These are phyloP conservation scores for Crucihimalaya himalaica DNA, from an alignment of 345 rosid species.

Conservation along the genomic window DNA sequence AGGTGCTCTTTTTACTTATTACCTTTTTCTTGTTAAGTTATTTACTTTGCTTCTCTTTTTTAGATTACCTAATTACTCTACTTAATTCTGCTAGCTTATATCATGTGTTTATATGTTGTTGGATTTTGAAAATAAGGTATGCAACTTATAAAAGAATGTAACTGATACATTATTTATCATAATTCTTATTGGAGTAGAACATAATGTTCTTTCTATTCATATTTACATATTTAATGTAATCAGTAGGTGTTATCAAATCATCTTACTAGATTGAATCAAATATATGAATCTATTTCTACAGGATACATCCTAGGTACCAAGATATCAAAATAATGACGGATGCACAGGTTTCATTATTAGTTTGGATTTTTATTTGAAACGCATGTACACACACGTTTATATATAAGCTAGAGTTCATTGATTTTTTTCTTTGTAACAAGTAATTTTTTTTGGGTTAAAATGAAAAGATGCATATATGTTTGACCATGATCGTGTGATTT, in stretches of 20 bases:
- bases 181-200: neutral
- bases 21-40: neutral
- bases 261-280: neutral
- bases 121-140: neutral
- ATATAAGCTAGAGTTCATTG: too few species aligned
- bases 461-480: neutral
- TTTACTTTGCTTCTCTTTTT: neutral
- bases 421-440: too few species aligned
- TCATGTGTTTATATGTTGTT: neutral
- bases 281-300: neutral
- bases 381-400: neutral
- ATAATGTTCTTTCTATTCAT: neutral
- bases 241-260: neutral
- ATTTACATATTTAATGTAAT: neutral
- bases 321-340: neutral
- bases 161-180: neutral
- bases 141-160: neutral
- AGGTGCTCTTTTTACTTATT: neutral
- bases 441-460: too few species aligned
- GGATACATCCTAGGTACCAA: neutral
- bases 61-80: neutral
- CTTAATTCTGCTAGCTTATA: conserved; percentile 9
- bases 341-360: neutral
- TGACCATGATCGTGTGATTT: neutral
- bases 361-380: neutral